Base-by-base conservation (phyloP, 2,329 filamentous ascomycete genomes). In the Sclerotinia trifoliorum region DNA sequence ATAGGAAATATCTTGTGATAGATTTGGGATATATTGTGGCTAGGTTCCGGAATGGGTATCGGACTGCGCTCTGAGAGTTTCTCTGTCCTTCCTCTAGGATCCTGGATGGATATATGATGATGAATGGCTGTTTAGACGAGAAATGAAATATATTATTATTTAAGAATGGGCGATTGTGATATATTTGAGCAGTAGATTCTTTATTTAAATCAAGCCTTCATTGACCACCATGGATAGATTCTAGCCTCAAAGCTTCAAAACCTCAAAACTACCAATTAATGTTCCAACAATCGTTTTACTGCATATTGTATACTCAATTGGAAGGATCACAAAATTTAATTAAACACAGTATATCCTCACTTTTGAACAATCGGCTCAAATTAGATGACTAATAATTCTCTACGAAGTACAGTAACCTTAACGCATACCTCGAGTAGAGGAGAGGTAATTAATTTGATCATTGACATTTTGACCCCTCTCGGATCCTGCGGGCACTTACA, bases 11-110 rank as follows among this genome's bases (percentile, higher is more conserved):
- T 62, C 60, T 62, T 62, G 46, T 35, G 15, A 7, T 62, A 51
- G 46, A 39, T 51, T 62, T 62, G 58, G 46, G 58, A 49, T 39
- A 39, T 13, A 39, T 58, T 42, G n/a, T 62, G 21, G 29, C 26
- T 51, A 46, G 46, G 32, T 17, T 35, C 19, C 21, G 21, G 29
- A 21, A 51, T n/a, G 26, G 44, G 29, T 29, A 29, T 29, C 29
- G 39, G 39, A 39, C 39, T 39, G 57, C 60, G 60, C 46, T 51
- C 24, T 26, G 29, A 39, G 58, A 10, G 29, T 8, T 13, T 57
- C 4, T 61, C 21, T 19, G 26, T 10, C 13, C 32, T 35, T 62
- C 19, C 24, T 62, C 3, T 15, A 21, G n/a, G 15, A 49, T 39
- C 5, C 2, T 19, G 10, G 3, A 62, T 42, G 29, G n/a, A 3